These are phyloP conservation scores for Aspergillus sclerotialis DNA, from an alignment of 2,329 filamentous ascomycete species.

Conservation along the genomic window DNA sequence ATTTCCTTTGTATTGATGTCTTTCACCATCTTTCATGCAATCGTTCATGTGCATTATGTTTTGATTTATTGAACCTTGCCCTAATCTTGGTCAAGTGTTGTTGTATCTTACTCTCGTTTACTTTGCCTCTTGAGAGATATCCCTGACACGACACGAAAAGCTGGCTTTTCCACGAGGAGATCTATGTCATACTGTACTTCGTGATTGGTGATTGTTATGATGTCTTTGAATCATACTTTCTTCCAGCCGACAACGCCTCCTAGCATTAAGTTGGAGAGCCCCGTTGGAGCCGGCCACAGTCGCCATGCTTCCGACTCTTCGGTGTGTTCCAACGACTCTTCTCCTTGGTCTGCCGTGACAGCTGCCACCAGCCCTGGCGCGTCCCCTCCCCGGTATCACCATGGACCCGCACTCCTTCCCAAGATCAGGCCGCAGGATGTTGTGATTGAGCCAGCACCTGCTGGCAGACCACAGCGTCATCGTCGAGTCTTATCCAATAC, in stretches of 20 bases:
- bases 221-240: constrained; percentile 36
- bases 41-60: constrained; percentile 10
- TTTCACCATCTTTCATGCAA: constrained; percentile 8
- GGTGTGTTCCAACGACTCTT: constrained; percentile 60
- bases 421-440: constrained; percentile 84
- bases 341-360: constrained; percentile 62
- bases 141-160: constrained; percentile 15
- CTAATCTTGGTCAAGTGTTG: constrained; percentile 11
- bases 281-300: constrained; percentile 40
- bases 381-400: constrained; percentile 65
- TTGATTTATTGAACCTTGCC: constrained; percentile 11
- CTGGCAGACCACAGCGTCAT: constrained; percentile 49
- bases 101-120: constrained; percentile 13
- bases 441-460: constrained; percentile 55
- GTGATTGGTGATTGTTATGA: constrained; percentile 15
- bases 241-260: constrained; percentile 42
- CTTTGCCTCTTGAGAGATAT: constrained; percentile 6
- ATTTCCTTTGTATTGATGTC: constrained; percentile 19
- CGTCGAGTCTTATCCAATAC: constrained; percentile 48
- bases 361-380: constrained; percentile 64
- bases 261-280: constrained; percentile 26
- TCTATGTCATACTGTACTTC: constrained; percentile 2
- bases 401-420: constrained; percentile 67
- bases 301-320: constrained; percentile 61
- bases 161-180: constrained; percentile 15